Conservation (phyloP, 371 early-diverging fungal species). For the Paraphysoderma sedebokerense region DNA sequence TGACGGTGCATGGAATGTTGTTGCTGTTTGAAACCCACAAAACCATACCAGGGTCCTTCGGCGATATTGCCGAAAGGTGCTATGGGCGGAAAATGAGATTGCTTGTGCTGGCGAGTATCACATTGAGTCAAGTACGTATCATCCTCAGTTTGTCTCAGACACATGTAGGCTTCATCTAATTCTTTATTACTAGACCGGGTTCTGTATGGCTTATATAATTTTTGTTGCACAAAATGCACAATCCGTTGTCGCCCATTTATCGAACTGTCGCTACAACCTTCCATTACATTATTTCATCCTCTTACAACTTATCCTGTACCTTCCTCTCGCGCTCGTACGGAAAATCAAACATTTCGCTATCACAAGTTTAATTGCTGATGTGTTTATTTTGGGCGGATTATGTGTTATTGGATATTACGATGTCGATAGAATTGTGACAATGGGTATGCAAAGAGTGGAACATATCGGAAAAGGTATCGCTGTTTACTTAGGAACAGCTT, state of each 20-base stretch:
- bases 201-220: slow-evolving; percentile 72
- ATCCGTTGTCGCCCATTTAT: slow-evolving; percentile 40
- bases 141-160: background rate
- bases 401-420: slow-evolving; percentile 11
- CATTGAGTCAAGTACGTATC: slow-evolving; percentile 53
- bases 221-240: slow-evolving; percentile 63
- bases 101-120: slow-evolving; percentile 60
- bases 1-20: slow-evolving; percentile 43
- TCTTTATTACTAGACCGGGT: slow-evolving; percentile 42
- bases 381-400: slow-evolving; percentile 66
- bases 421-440: background rate
- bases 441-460: too few relatives aligned
- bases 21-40: slow-evolving; percentile 34
- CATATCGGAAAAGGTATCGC: too few relatives aligned
- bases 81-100: slow-evolving; percentile 65
- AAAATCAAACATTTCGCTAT: slow-evolving; percentile 67
- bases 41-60: slow-evolving; percentile 57
- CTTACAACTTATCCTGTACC: slow-evolving; percentile 42
- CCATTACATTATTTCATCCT: slow-evolving; percentile 32
- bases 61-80: slow-evolving; percentile 69
- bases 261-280: slow-evolving; percentile 27
- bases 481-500: slow-evolving; percentile 41
- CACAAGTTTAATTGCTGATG: slow-evolving; percentile 71
- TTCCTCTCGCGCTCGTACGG: slow-evolving; percentile 71
- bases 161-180: too few relatives aligned